Percentiles rank a stretch among this genome's conserved stretches.
Conservation (phyloP, 169 alveolate species). For the Plasmodium vivax region DNA sequence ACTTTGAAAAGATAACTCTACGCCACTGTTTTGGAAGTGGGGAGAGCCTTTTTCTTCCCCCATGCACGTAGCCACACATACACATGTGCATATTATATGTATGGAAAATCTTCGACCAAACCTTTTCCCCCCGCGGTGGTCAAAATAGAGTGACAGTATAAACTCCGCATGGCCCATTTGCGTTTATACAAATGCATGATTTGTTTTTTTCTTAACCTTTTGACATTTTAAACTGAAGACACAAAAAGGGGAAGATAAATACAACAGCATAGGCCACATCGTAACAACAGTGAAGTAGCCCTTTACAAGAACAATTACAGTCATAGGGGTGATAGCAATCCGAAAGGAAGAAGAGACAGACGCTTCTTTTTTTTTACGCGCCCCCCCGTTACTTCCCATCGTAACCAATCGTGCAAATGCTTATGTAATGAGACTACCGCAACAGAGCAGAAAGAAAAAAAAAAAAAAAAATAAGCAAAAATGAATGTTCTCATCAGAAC, state of each 20-base stretch:
- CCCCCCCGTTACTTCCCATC: background rate
- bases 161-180: background rate
- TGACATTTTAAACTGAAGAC: background rate
- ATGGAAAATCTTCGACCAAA: background rate
- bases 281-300: background rate
- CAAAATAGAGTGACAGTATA: background rate
- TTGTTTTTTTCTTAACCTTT: background rate
- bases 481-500: conserved; percentile 37
- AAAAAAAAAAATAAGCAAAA: conserved; percentile 5
- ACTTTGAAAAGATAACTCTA: background rate
- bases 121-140: background rate
- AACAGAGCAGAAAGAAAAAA: background rate
- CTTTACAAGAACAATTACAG: background rate
- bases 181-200: background rate
- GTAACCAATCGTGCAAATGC: conserved; percentile 5
- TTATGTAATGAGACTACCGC: conserved; percentile 32
- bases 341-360: background rate
- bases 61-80: background rate
- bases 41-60: background rate
- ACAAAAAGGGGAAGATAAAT: background rate
- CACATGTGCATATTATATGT: background rate
- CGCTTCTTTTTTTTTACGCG: background rate
- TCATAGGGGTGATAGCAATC: background rate
- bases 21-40: background rate
- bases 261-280: background rate